Conservation (phyloP, 345 rosid species). For the Populus ilicifolia region DNA sequence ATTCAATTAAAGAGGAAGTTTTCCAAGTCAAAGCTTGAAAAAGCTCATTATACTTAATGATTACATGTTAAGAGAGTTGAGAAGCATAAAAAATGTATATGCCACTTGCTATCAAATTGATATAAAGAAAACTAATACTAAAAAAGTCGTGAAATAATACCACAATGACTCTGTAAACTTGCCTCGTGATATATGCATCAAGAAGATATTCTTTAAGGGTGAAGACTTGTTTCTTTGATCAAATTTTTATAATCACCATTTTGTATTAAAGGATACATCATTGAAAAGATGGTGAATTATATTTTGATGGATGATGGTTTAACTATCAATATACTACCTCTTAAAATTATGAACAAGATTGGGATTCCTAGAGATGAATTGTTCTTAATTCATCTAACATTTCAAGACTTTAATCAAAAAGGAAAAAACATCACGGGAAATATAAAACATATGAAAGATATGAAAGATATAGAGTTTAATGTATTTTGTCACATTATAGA, state of each 20-base stretch:
- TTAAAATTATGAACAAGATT: background rate
- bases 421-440: background rate
- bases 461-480: background rate
- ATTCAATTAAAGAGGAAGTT: background rate
- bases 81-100: no score
- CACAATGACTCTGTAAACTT: background rate
- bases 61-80: no score
- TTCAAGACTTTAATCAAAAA: background rate
- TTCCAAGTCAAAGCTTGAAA: background rate
- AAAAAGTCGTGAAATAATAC: background rate
- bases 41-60: background rate
- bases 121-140: no score
- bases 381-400: background rate
- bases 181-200: background rate
- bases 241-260: background rate
- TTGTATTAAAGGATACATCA: background rate
- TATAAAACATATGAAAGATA: background rate
- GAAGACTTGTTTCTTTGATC: background rate
- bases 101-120: no score
- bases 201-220: background rate
- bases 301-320: background rate
- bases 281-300: background rate
- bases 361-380: background rate
- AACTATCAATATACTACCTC: background rate
- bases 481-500: background rate